Evolutionary conservation across 345 rosid species (phyloP), one percentile per base, ranked within the genome.

Genomic region (Gossypium herbaceum): DNA sequence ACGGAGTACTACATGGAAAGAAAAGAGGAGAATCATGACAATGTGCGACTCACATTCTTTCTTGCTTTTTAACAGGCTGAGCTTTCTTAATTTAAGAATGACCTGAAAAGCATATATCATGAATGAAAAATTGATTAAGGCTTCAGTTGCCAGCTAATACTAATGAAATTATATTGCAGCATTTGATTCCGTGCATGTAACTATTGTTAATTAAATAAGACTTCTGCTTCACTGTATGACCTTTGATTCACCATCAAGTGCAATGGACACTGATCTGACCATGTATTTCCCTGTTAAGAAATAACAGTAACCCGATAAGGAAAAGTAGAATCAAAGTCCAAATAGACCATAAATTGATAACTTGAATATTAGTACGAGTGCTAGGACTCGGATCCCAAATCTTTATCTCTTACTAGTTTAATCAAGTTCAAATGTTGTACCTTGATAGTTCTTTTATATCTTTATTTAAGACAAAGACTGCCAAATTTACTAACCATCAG

Each of bases 51-150:
- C 86, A 92, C 99, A 81, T 85, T 88, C 85, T 76, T 81, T 87
- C 78, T 86, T 91, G 82, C 88, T 88, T 85, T 90, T 86, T 74
- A 91, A 79, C 74, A 95, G 75, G 79, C 82, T 88, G 75, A 81
- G 93, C 84, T 87, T 91, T 86, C 84, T 85, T 63, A 82, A 71
- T 81, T 82, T 84, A 27, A 95, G 88, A 75, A 93, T 79, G 77
- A 91, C 92, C 97, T 94, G 87, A 57, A 75, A 68, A 74, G 64
- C 77, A 8, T 20, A 73, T 43, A 74, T 20, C 43, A 12, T 64
- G 48, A 48, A 57, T 25, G 15, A 67, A 17, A 34, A 34, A 34
- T 34, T 34, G 39, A 62, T 48, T 27, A 20, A 45, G 24, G 76
- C 15, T 20, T 20, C 24, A 71, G 72, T 20, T 15, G 3, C 17